Evolutionary conservation across 495 filamentous ascomycete species (phyloP), one percentile per base, ranked within the genome.

Genomic region (Penicillium samsonianum): DNA sequence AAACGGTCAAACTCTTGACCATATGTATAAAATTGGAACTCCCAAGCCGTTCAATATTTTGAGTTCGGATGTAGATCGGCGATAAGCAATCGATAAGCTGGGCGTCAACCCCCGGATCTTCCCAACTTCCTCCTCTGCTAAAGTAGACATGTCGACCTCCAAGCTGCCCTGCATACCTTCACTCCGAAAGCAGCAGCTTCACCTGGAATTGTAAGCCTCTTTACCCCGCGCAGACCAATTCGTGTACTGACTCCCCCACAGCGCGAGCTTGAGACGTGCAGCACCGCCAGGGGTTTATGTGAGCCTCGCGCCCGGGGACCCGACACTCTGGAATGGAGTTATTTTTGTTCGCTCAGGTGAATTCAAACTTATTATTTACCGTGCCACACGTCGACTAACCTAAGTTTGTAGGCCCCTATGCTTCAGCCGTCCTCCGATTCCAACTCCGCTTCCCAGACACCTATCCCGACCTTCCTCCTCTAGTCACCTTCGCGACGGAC

Each of bases 271-370:
- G 53, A 92, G 88, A 71, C 80, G 88, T 70, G 85, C 86, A 33
- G 87, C 88, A 70, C 92, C 92, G 19, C 82, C 87, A 50, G 93
- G 93, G 44, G 80, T 96, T 42, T 97, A 92, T 70, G 81, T 96
- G 72, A 91, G 79, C 69, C 81, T 96, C 47, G 86, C 86, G n/a
- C 88, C 90, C 0, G 88, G 88, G 25, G 87, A 94, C 65, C 85
- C 89, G 11, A 82, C 82, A 28, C 76, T 89, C 28, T 98, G 93
- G 93, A 86, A 82, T 51, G 91, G 91, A n/a, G 86, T 96, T 8
- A 75, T 97, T 6, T 97, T 97, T 66, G 85, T 96, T 50, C 89
- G 91, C 37, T 88, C 88, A 77, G 93, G 92, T 89, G 69, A 69
- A 74, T 61, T 44, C 28, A 11, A 9, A 63, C 30, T 2, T 11